These are phyloP conservation scores for Didymella arachidicola DNA, from an alignment of 2,329 filamentous ascomycete species.

Conservation along the genomic window DNA sequence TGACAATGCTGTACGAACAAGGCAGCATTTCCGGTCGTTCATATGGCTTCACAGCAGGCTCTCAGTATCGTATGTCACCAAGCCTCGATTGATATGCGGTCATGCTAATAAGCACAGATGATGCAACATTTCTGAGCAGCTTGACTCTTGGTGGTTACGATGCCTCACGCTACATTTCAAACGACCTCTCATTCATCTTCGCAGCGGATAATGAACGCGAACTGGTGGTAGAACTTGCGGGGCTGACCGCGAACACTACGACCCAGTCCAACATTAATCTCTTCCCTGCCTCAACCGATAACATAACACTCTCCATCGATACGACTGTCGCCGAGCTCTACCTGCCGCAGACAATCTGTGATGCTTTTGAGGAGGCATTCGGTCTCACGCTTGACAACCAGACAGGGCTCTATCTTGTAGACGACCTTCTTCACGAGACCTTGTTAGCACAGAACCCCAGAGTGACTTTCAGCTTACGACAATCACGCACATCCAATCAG, in stretches of 20 bases:
- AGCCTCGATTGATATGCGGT: not conserved
- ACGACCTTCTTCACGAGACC: conserved; percentile 63
- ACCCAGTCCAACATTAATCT: conserved; percentile 46
- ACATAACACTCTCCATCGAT: conserved; percentile 57
- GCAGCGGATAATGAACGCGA: conserved; percentile 65
- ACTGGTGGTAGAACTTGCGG: conserved; percentile 64
- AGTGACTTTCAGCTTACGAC: conserved; percentile 55
- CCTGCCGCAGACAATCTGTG: conserved; percentile 63
- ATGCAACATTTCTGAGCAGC: conserved; percentile 50
- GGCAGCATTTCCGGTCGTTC: conserved; percentile 73
- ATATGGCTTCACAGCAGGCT: conserved; percentile 78
- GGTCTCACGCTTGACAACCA: conserved; percentile 71
- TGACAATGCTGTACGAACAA: conserved; percentile 60
- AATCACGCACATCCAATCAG: conserved; percentile 42
- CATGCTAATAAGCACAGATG: conserved; percentile 1
- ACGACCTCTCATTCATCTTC: conserved; percentile 67
- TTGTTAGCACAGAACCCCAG: conserved; percentile 55
- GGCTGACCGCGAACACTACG: conserved; percentile 46
- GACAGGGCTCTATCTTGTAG: conserved; percentile 70
- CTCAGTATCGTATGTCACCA: conserved; percentile 68
- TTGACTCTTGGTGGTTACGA: conserved; percentile 77
- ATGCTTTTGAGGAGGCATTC: conserved; percentile 69
- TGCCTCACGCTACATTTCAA: conserved; percentile 65
- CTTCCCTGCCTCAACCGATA: conserved; percentile 33
- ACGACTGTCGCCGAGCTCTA: conserved; percentile 59